phyloP scores from a whole-genome alignment of 257 asterid species.

The Solanum bulbocastanum region DNA sequence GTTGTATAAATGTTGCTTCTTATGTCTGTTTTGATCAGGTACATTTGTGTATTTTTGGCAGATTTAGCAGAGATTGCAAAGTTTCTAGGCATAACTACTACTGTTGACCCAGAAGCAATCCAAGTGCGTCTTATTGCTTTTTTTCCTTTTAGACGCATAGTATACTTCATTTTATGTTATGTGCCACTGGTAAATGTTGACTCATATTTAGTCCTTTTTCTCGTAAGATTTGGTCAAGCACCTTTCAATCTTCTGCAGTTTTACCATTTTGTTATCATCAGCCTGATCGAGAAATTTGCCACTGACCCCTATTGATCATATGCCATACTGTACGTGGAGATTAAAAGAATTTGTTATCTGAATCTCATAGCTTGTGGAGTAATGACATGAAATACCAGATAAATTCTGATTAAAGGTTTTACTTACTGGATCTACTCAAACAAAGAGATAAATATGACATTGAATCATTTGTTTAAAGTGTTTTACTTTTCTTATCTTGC shows the following conservation, averaged over 20 bases:
- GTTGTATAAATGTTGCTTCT: neutral
- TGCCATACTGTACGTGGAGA: neutral
- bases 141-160: neutral
- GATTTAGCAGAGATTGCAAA: slow-evolving; percentile 98
- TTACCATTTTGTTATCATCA: neutral
- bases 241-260: neutral
- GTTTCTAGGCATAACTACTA: slow-evolving; percentile 84
- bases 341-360: neutral
- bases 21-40: neutral
- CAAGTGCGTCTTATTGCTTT: slow-evolving; percentile 52
- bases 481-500: neutral
- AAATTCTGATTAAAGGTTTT: neutral
- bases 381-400: neutral
- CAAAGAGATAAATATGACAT: neutral
- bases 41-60: slow-evolving; percentile 18
- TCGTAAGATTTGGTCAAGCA: neutral
- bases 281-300: neutral
- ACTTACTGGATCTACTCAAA: neutral
- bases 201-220: neutral
- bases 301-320: neutral
- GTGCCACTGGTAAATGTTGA: neutral
- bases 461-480: neutral
- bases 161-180: neutral
- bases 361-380: neutral
- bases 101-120: slow-evolving; percentile 82